Base-by-base conservation (phyloP, 805 yeast genomes). In the Saccharomycopsis olivae region DNA sequence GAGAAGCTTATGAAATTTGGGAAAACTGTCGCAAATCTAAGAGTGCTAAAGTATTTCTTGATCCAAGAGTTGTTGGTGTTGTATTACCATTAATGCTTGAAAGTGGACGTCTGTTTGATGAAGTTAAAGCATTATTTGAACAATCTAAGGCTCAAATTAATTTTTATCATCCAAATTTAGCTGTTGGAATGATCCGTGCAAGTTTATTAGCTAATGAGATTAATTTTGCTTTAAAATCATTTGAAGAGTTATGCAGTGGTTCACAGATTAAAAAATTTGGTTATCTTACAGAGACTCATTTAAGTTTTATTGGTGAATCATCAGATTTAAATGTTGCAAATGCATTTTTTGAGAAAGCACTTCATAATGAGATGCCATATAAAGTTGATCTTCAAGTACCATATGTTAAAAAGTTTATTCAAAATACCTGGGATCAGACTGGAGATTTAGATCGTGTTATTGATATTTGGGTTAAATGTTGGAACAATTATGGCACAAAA, bases 281-380 rank as follows among this genome's bases (percentile, higher is more conserved):
- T 38, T 69, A 78, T 24, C 62, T 81, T 57, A 70, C 80, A 25
- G 83, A 79, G 58, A 78, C 84, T 35, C 94, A 84, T 61, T 65
- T 82, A 46, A 68, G 79, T 3, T 84, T 84, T 51, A 78, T 84
- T 53, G 92, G 94, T 33, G 75, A 73, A 49, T 79, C 86, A 57
- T 73, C 72, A 53, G 87, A 84, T 53, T 66, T 81, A 40, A 65
- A 64, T 31, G 77, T 84, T 34, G 84, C 94, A 3, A 74, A 73
- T 53, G 71, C 75, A 30, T 84, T 84, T 52, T 83, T 79, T 56
- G 77, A 75, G 50, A 81, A 78, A 56, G 89, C 85, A 3, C 64
- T 82, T 37, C 65, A 69, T 46, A 70, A 68, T 49, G 76, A 75
- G 47, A 75, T 81, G 68, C 94, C 94, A 14, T 84, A 84, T 54